Conservation (phyloP, 116 monocot genomes). For the Iris pallida region DNA sequence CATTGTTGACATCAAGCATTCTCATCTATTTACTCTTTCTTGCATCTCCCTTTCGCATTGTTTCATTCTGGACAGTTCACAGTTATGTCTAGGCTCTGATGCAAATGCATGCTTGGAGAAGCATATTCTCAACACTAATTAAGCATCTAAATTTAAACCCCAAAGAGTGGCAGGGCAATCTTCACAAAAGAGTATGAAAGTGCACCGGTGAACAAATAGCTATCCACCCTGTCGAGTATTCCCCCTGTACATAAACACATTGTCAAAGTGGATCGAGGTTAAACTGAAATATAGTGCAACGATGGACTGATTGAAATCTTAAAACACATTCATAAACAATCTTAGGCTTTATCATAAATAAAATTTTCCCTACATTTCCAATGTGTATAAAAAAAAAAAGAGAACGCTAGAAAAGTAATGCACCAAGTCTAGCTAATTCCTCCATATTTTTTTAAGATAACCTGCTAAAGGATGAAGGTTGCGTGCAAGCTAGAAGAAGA, state of each 20-base stretch:
- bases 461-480: background rate
- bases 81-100: too few species aligned
- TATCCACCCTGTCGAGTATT: conserved; percentile 90
- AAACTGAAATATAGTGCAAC: background rate
- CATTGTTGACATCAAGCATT: too few species aligned
- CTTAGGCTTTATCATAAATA: background rate
- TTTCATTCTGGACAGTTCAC: too few species aligned
- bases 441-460: background rate
- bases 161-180: conserved; percentile 51
- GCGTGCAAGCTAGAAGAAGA: too few species aligned
- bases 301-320: background rate
- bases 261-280: too few species aligned
- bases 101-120: background rate
- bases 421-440: background rate
- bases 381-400: background rate
- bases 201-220: conserved; percentile 95
- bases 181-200: conserved; percentile 83
- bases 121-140: background rate
- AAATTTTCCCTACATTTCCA: background rate
- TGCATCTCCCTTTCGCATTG: too few species aligned
- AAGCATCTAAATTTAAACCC: conserved; percentile 29
- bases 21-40: too few species aligned
- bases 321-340: background rate
- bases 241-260: conserved; percentile 57
- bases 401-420: background rate